phyloP scores from a whole-genome alignment of 106 monocot species.

The Posidonia australis region DNA sequence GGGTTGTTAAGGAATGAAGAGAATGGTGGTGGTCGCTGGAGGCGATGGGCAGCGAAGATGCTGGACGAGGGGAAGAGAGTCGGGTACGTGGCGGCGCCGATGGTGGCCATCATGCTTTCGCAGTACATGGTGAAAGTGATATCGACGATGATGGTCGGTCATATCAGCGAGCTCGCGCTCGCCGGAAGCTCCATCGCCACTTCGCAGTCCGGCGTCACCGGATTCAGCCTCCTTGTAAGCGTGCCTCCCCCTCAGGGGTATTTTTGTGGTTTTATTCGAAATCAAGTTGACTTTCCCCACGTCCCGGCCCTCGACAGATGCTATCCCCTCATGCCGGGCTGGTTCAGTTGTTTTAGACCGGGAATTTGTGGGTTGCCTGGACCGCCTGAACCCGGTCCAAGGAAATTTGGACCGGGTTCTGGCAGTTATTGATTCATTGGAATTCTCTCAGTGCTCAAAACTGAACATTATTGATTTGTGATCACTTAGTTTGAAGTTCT shows the following conservation, averaged over 20 bases:
- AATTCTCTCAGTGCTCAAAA: neutral
- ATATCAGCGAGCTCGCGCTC: conserved; percentile 38
- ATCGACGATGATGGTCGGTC: conserved; percentile 46
- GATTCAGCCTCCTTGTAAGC: conserved; percentile 34
- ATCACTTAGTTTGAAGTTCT: too few relatives aligned
- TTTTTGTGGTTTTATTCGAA: neutral
- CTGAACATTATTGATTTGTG: too few relatives aligned
- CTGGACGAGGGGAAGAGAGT: conserved; percentile 12
- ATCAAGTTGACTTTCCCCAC: too few relatives aligned
- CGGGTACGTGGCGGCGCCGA: conserved; percentile 27
- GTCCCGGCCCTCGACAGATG: too few relatives aligned
- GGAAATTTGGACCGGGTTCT: too few relatives aligned
- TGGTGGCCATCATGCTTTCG: conserved; percentile 23
- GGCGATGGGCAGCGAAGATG: neutral
- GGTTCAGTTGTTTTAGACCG: too few relatives aligned
- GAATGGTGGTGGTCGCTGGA: neutral
- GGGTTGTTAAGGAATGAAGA: conserved; percentile 7
- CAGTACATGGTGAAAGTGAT: conserved; percentile 25
- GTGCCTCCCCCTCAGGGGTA: neutral
- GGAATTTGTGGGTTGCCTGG: too few relatives aligned
- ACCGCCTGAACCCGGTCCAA: too few relatives aligned
- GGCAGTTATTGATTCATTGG: too few relatives aligned
- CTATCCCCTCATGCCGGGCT: too few relatives aligned
- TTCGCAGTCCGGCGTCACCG: conserved; percentile 36
- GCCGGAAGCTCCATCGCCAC: conserved; percentile 27